Evolutionary conservation across 805 yeast species (phyloP).

Genomic region (Hanseniaspora guilliermondii): DNA sequence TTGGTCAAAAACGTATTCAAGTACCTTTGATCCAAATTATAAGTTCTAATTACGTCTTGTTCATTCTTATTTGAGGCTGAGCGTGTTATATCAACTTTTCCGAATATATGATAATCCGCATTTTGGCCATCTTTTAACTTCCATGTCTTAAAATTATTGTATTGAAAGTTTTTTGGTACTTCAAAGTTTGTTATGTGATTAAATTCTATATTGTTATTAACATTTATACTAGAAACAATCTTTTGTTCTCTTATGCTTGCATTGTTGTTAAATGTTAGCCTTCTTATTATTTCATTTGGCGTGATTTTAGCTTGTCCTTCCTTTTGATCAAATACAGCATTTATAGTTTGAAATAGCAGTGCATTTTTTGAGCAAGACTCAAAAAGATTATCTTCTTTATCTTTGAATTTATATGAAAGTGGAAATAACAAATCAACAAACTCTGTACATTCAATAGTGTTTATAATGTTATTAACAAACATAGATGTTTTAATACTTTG

Average conservation of each 20-base stretch:
- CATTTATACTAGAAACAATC: conserved; percentile 2
- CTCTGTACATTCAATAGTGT: conserved; percentile 36
- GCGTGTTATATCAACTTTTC: conserved; percentile 1
- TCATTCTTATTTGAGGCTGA: neutral
- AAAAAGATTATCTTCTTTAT: neutral
- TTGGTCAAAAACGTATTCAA: conserved; percentile 9
- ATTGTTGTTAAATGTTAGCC: conserved; percentile 4
- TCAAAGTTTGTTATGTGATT: conserved; percentile 5
- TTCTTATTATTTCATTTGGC: conserved; percentile 6
- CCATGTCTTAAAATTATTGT: conserved; percentile 12
- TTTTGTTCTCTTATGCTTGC: conserved; percentile 7
- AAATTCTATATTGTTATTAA: neutral
- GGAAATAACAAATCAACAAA: conserved; percentile 49
- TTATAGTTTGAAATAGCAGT: conserved; percentile 9
- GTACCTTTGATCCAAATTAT: neutral
- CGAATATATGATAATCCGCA: neutral
- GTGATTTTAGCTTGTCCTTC: neutral
- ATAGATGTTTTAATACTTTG: conserved; percentile 13
- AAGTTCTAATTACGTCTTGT: neutral
- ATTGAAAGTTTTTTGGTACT: conserved; percentile 9
- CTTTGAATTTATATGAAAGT: conserved; percentile 21
- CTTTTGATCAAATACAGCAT: conserved; percentile 11
- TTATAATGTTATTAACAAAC: conserved; percentile 33
- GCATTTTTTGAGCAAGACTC: conserved; percentile 4
- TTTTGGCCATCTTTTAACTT: neutral